A percentile compares a stretch with the other conserved stretches of the same genome.
Conservation (phyloP, 371 early-diverging fungal genomes). For the Mucor saturninus region DNA sequence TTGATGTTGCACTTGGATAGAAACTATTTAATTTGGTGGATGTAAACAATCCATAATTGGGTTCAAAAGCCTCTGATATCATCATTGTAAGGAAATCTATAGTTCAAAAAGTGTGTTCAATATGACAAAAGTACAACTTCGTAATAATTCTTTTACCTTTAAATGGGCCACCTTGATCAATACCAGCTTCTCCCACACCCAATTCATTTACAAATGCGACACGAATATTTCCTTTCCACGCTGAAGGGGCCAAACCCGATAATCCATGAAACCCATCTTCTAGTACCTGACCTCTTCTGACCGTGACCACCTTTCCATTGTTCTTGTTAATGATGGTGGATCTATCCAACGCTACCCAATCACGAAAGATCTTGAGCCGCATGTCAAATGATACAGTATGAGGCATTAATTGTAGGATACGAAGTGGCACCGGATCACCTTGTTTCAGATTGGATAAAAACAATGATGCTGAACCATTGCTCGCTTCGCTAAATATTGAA, state of each 20-base stretch:
- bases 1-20: slow-evolving; percentile 68
- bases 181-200: slow-evolving; percentile 81
- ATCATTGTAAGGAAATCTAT: slow-evolving; percentile 85
- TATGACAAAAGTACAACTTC: too few species aligned
- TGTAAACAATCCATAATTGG: slow-evolving; percentile 72
- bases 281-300: slow-evolving; percentile 76
- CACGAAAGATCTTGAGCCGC: slow-evolving; percentile 82
- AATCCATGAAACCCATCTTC: slow-evolving; percentile 81
- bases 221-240: slow-evolving; percentile 75
- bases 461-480: slow-evolving; percentile 14
- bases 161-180: slow-evolving; percentile 94
- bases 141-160: slow-evolving; percentile 54
- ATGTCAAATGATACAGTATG: slow-evolving; percentile 86
- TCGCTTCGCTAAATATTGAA: slow-evolving; percentile 19
- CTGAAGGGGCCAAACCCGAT: slow-evolving; percentile 51
- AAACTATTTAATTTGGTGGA: slow-evolving; percentile 70
- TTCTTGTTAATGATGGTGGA: slow-evolving; percentile 3
- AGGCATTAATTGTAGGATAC: slow-evolving; percentile 78
- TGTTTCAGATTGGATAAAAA: slow-evolving; percentile 44
- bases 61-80: slow-evolving; percentile 78
- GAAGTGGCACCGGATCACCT: slow-evolving; percentile 62
- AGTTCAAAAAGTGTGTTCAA: too few species aligned
- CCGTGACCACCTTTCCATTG: slow-evolving; percentile 45
- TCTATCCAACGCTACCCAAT: slow-evolving; percentile 68
- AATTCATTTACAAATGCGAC: slow-evolving; percentile 83